Conservation (phyloP, 208 protist genomes). For the Leishmania major region DNA sequence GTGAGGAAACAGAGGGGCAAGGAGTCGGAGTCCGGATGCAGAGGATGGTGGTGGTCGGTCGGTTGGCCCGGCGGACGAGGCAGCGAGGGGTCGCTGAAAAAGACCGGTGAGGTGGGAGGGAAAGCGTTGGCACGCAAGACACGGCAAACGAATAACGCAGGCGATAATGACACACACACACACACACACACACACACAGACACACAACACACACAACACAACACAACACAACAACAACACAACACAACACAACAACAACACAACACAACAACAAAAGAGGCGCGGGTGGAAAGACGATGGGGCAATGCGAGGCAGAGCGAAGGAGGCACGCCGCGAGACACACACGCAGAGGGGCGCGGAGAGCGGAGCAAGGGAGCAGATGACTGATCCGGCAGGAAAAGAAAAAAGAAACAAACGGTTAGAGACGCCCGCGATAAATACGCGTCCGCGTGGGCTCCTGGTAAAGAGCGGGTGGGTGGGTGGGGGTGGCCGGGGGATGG, state of each 20-base stretch:
- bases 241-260: too few relatives aligned
- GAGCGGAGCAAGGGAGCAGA: neutral
- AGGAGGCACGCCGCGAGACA: neutral
- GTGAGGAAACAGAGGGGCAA: neutral
- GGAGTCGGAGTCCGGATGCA: neutral
- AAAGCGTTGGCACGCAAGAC: neutral
- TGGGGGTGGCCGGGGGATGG: too few relatives aligned
- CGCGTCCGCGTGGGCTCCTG: neutral
- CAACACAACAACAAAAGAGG: too few relatives aligned
- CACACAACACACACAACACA: too few relatives aligned
- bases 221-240: too few relatives aligned
- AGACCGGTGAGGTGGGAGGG: neutral
- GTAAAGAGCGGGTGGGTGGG: neutral
- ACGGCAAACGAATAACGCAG: neutral
- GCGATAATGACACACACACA: too few relatives aligned
- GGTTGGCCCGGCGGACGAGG: neutral
- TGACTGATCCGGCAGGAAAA: neutral
- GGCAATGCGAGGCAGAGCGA: neutral
- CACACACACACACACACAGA: too few relatives aligned
- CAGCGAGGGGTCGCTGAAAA: neutral
- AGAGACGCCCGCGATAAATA: neutral
- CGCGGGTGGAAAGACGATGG: neutral
- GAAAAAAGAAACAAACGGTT: neutral
- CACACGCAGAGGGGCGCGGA: neutral
- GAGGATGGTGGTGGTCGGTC: neutral